phyloP scores from a whole-genome alignment of 768 basidiomycete species.

The Bullera alba region DNA sequence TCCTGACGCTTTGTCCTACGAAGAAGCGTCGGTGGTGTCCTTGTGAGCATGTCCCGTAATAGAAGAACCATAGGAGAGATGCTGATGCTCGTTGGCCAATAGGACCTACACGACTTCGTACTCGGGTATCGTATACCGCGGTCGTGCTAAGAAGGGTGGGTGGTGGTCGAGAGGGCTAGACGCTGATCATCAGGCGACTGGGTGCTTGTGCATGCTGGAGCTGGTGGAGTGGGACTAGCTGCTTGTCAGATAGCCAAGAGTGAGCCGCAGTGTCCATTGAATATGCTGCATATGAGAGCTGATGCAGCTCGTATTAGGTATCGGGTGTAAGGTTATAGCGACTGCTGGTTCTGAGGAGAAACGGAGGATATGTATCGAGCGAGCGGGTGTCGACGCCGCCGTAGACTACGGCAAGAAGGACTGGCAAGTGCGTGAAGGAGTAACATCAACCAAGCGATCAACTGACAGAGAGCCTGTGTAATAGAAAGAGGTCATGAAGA shows the following conservation, averaged over 20 bases:
- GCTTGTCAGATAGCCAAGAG: slow-evolving; percentile 92
- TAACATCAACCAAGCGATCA: not conserved
- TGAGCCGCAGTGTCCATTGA: slow-evolving; percentile 33
- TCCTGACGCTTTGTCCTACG: slow-evolving; percentile 68
- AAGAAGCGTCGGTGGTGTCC: slow-evolving; percentile 77
- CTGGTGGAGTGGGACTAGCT: slow-evolving; percentile 86
- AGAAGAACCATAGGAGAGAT: not conserved
- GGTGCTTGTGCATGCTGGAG: slow-evolving; percentile 89
- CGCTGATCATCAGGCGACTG: slow-evolving; percentile 61
- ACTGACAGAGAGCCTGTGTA: too few relatives aligned
- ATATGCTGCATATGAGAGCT: not conserved
- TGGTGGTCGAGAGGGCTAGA: not conserved
- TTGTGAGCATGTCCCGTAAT: slow-evolving; percentile 50
- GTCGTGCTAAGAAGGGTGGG: slow-evolving; percentile 66
- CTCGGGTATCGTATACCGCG: slow-evolving; percentile 80
- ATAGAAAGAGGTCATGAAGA: slow-evolving; percentile 70
- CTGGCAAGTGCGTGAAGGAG: slow-evolving; percentile 55
- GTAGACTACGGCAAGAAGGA: slow-evolving; percentile 68
- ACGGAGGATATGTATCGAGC: slow-evolving; percentile 64
- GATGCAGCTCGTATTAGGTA: slow-evolving; percentile 49
- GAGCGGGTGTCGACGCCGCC: slow-evolving; percentile 74
- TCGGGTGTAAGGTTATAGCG: slow-evolving; percentile 91
- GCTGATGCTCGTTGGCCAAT: too few relatives aligned
- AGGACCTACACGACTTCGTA: slow-evolving; percentile 73
- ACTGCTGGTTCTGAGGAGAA: slow-evolving; percentile 62